Conservation (phyloP, 257 asterid genomes). For the Nemophila menziesii region DNA sequence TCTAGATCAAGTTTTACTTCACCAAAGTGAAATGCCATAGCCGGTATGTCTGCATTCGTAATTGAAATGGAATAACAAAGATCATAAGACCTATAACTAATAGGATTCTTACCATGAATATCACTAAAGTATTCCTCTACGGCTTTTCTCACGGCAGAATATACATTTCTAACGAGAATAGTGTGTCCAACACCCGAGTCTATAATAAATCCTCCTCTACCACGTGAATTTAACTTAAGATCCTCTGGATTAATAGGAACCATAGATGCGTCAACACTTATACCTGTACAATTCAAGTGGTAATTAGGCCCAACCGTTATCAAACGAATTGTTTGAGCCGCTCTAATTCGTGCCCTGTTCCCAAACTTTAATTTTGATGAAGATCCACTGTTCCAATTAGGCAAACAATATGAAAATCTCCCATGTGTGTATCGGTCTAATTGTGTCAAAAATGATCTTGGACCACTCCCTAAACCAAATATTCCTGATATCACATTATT, state of each 20-base stretch:
- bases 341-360: too few species aligned
- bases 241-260: background rate
- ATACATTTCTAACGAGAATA: background rate
- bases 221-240: background rate
- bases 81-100: background rate
- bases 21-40: background rate
- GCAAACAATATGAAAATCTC: too few species aligned
- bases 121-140: background rate
- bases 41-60: background rate
- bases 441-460: background rate
- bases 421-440: too few species aligned
- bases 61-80: background rate
- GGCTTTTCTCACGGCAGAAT: background rate
- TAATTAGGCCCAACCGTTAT: too few species aligned
- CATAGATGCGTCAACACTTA: background rate
- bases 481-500: background rate
- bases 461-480: background rate
- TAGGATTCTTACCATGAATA: background rate
- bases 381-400: too few species aligned
- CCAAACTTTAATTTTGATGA: too few species aligned
- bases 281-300: background rate
- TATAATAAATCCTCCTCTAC: background rate
- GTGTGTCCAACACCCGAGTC: background rate
- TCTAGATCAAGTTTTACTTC: background rate
- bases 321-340: too few species aligned